Conservation (phyloP, 1,284 basidiomycete species). For the Heterobasidion irregulare region DNA sequence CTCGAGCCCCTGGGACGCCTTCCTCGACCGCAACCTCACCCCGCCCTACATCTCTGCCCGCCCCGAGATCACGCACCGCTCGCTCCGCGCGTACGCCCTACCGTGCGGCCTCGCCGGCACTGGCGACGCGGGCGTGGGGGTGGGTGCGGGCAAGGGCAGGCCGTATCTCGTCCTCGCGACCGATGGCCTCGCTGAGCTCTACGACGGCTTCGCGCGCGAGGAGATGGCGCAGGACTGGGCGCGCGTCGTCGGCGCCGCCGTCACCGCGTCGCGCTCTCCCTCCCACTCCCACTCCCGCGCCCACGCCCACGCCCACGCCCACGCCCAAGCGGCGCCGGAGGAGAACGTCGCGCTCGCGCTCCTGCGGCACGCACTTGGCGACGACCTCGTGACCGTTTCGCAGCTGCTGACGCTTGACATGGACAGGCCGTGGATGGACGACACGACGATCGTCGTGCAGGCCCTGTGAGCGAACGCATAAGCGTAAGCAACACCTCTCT, state of each 20-base stretch:
- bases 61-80: conserved; percentile 52
- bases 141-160: not conserved
- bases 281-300: too few species aligned
- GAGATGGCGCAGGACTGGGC: conserved; percentile 43
- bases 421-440: conserved; percentile 62
- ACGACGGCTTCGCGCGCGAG: conserved; percentile 33
- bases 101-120: too few species aligned
- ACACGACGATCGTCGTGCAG: conserved; percentile 61
- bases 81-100: conserved; percentile 21
- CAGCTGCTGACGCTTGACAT: conserved; percentile 57
- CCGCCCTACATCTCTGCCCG: conserved; percentile 62
- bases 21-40: conserved; percentile 50
- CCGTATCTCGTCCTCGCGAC: conserved; percentile 51
- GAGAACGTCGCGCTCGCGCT: conserved; percentile 49
- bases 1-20: conserved; percentile 55
- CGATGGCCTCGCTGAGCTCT: conserved; percentile 61
- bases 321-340: not conserved
- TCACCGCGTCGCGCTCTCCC: not conserved
- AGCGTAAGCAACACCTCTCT: not conserved
- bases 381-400: conserved; percentile 43
- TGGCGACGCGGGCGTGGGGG: too few species aligned
- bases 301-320: too few species aligned
- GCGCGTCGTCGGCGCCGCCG: conserved; percentile 19
- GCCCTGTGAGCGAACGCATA: conserved; percentile 24
- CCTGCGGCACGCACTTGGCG: conserved; percentile 49